Conservation (phyloP, 106 monocot species). For the Iris macrosiphon region DNA sequence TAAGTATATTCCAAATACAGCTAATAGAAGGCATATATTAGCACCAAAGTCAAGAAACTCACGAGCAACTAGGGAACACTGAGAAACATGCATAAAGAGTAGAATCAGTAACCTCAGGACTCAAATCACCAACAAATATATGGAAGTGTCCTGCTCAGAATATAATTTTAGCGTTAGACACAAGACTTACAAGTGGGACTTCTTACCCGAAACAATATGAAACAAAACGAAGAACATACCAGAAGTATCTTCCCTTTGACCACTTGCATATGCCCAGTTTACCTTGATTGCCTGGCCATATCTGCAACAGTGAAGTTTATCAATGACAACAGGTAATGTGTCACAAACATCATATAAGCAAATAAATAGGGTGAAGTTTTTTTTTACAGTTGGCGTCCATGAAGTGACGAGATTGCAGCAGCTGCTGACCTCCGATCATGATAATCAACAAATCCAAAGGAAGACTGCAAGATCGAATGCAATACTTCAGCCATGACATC, state of each 20-base stretch:
- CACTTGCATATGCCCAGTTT: constrained; percentile 77
- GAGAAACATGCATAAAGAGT: constrained; percentile 61
- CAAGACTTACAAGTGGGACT: not conserved
- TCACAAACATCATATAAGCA: not conserved
- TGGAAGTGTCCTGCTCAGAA: constrained; percentile 53
- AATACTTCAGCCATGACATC: too few relatives aligned
- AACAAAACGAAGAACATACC: constrained; percentile 13
- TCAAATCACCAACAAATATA: constrained; percentile 76
- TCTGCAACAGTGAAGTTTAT: constrained; percentile 42
- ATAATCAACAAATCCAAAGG: constrained; percentile 89
- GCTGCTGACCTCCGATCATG: constrained; percentile 74
- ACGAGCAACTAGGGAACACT: constrained; percentile 62
- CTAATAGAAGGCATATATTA: not conserved
- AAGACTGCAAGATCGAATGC: constrained; percentile 65
- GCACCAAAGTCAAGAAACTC: constrained; percentile 19
- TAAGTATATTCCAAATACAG: not conserved
- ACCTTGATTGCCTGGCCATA: constrained; percentile 74
- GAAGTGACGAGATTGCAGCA: constrained; percentile 58
- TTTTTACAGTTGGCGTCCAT: constrained; percentile 86
- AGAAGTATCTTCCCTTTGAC: constrained; percentile 71
- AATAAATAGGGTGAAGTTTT: not conserved
- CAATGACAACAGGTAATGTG: not conserved
- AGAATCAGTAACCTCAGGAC: constrained; percentile 68
- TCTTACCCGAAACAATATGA: not conserved
- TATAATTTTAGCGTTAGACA: not conserved